A percentile compares a stretch with the other conserved stretches of the same genome.
Evolutionary conservation across 1,284 basidiomycete genomes (phyloP).

Genomic region (Pyrrhoderma noxium): DNA sequence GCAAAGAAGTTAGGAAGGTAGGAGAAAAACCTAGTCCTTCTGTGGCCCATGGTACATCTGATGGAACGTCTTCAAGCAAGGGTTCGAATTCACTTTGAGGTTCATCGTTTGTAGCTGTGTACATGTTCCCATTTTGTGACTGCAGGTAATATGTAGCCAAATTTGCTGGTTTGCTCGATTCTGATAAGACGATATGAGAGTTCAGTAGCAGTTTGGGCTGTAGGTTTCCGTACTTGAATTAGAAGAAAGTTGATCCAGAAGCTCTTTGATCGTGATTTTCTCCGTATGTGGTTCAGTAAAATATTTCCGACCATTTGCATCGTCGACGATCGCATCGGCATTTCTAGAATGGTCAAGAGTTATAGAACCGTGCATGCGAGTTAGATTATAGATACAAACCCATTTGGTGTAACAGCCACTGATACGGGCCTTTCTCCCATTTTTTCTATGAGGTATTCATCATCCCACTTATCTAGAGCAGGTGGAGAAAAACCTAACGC

Average conservation of each 20-base stretch:
- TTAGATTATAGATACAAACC: slow-evolving; percentile 38
- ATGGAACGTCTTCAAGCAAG: slow-evolving; percentile 56
- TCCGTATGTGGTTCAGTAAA: slow-evolving; percentile 75
- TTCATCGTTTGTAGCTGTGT: slow-evolving; percentile 35
- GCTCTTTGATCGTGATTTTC: slow-evolving; percentile 53
- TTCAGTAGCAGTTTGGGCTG: background rate
- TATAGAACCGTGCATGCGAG: background rate
- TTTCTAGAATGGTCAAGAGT: slow-evolving; percentile 36
- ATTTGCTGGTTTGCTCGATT: background rate
- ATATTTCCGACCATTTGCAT: slow-evolving; percentile 50
- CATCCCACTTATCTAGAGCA: slow-evolving; percentile 46
- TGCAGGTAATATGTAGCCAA: slow-evolving; percentile 70
- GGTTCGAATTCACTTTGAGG: slow-evolving; percentile 52
- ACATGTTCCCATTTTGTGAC: slow-evolving; percentile 87
- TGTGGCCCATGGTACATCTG: slow-evolving; percentile 65
- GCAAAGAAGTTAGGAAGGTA: too few relatives aligned
- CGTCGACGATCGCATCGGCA: slow-evolving; percentile 68
- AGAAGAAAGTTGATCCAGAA: slow-evolving; percentile 42
- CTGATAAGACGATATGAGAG: background rate
- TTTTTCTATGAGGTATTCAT: slow-evolving; percentile 49
- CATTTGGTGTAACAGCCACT: slow-evolving; percentile 79
- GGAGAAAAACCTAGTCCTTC: slow-evolving; percentile 59
- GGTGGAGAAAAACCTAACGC: slow-evolving; percentile 38
- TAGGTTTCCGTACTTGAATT: too few relatives aligned
- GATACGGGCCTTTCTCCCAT: slow-evolving; percentile 55